Evolutionary conservation across 768 basidiomycete genomes (phyloP), one percentile per base, ranked within the genome.

Genomic region (Tephrocybe sp.): DNA sequence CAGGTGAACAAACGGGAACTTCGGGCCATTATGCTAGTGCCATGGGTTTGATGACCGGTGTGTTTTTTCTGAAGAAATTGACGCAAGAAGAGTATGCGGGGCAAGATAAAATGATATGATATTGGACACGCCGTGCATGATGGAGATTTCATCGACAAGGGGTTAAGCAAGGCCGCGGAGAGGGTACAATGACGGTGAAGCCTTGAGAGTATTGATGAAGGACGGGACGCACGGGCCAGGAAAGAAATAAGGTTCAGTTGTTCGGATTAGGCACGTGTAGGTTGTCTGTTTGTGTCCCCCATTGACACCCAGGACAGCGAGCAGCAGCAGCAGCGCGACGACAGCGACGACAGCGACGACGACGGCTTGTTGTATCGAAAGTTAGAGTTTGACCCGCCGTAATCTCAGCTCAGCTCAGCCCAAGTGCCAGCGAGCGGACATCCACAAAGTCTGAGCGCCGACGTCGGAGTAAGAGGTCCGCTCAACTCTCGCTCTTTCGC

Each of bases 401-500:
- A n/a, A n/a, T n/a, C n/a, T n/a, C n/a, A n/a, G n/a, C 37, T 21
- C 3, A 38, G n/a, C 21, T 18, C 21, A 38, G 37, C 18, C 37
- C 37, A 18, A n/a, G 11, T 4, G 9, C n/a, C 34, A 36, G 24
- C 21, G 36, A 47, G 46, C 46, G 34, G 42, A 44, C 42, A 22
- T 18, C 31, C n/a, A 40, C 21, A 15, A 52, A 52, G 45, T 52
- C 49, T 53, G 52, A 54, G 55, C 55, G 48, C 39, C 55, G 55
- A 53, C 55, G 39, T 56, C 55, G 55, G 55, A 56, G 52, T 50
- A 34, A 7, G 15, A 4, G 4, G 40, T 39, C 51, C 4, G 8
- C 16, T 19, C 29, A 16, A 18, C 34, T 55, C 44, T 3, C 10
- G n/a, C 18, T 2, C 27, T 11, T 7, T 13, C 36, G 27, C 5